Base-by-base conservation (phyloP, 495 filamentous ascomycete species). In the Margaritispora aquatica region DNA sequence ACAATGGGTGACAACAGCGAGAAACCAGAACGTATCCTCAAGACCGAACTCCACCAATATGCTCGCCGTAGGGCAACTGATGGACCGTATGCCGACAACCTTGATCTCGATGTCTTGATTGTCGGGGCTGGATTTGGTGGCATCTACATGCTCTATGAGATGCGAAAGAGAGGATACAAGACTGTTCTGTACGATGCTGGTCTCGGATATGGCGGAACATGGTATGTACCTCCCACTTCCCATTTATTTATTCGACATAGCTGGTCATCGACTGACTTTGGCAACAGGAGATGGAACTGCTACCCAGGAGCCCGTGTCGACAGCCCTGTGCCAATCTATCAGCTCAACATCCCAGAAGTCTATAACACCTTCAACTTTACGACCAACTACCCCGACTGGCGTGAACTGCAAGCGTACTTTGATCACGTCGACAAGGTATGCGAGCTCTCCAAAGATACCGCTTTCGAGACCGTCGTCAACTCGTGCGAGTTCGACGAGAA, bases 271-370 rank as follows among this genome's bases (percentile, higher is more conserved):
- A n/a, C n/a, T n/a, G n/a, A n/a, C n/a, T n/a, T 34, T 34, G 23
- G 48, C 2, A 51, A 23, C 26, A 31, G 51, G 80, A 64, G 74
- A 51, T 77, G 75, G 77, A 83, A 81, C 60, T 62, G 73, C 21
- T 84, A 83, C 58, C 81, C 81, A 3, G 75, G 77, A 19, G 76
- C 75, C 9, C 63, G 76, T 0, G 79, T 84, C 1, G 83, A 86
- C 61, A 75, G 71, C 1, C 67, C 74, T 38, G 70, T 76, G 0
- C 80, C 77, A 0, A 65, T 73, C 11, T 86, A 86, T 63, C 69
- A 82, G 63, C 78, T 75, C 47, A 77, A 74, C 4, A 73, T 73
- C 17, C 74, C 75, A 7, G 76, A 84, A 55, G 70, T 79, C 8
- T 84, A 73, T 69, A 71, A 80, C 54, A 71, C 73, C 15, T 84